phyloP scores from a whole-genome alignment of 306 rosid species.

The Fagus crenata region DNA sequence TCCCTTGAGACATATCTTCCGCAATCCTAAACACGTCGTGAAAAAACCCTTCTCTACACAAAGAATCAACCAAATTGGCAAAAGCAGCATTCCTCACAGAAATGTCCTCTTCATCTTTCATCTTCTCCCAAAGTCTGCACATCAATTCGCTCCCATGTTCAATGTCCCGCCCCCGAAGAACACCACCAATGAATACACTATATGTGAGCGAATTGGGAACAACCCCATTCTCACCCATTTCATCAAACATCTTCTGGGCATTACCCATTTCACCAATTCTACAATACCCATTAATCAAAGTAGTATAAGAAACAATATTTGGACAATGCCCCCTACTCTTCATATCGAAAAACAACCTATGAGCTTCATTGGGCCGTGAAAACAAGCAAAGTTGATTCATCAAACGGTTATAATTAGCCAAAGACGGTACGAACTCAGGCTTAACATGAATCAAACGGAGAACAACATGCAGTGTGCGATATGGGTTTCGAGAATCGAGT shows the following conservation, averaged over 20 bases:
- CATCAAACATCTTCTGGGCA: conserved; percentile 74
- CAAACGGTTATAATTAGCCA: conserved; percentile 70
- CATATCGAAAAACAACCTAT: conserved; percentile 66
- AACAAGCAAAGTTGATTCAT: conserved; percentile 70
- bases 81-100: conserved; percentile 58
- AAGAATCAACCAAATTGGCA: conserved; percentile 61
- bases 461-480: conserved; percentile 41
- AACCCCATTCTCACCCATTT: conserved; percentile 64
- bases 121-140: conserved; percentile 61
- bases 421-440: conserved; percentile 68
- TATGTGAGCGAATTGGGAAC: conserved; percentile 56
- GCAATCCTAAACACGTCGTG: conserved; percentile 61
- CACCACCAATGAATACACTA: conserved; percentile 58
- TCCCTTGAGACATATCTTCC: conserved; percentile 62
- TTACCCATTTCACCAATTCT: conserved; percentile 34
- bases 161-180: conserved; percentile 54
- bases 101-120: conserved; percentile 45
- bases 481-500: conserved; percentile 54
- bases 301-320: conserved; percentile 63
- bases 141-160: conserved; percentile 53
- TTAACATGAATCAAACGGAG: conserved; percentile 36
- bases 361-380: conserved; percentile 52
- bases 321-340: conserved; percentile 69
- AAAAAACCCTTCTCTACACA: conserved; percentile 66
- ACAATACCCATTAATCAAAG: conserved; percentile 70